Evolutionary conservation across 202 grass and related monocot genomes (phyloP), one percentile per base, ranked within the genome.

Genomic region (Carex arenaria): DNA sequence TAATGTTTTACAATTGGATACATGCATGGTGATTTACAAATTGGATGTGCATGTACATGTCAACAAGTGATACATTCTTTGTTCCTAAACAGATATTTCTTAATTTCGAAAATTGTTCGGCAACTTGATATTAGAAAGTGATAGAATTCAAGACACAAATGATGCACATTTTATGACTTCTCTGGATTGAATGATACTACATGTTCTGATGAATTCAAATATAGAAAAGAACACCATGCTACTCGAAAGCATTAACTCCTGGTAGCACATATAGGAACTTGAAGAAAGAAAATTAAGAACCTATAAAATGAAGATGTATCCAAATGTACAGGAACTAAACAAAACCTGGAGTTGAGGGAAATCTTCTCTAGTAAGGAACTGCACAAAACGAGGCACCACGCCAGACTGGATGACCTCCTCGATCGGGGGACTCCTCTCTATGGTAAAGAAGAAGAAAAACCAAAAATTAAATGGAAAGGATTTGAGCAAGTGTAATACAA

Each of bases 321-420:
- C 8, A 60, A 38, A 59, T 60, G 28, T 36, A 77, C 52, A 57
- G 36, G 26, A 59, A 19, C 52, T 36, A 40, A 34, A 19, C 17
- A 34, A 78, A 59, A 91, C 96, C 89, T 99, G 96, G 64, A 99
- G 89, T 84, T 99, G 96, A 30, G 96, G 96, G 10, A 88, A 92
- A 87, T 99, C 96, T 54, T 96, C 93, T 86, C 93, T 90, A 10
- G 83, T 89, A 59, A 98, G 95, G 54, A 92, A 95, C 86, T 98
- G 90, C 73, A 98, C 95, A 81, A 98, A 95, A 73, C 91, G 88
- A 80, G 95, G 95, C 85, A 98, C 95, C 12, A 95, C 95, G 5
- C 92, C 95, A 22, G 95, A 88, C 81, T 86, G 82, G 81, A 95
- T 93, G 79, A 98, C 95, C 82, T 95, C 95, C 83, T 98, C 93